phyloP scores from a whole-genome alignment of 2,329 filamentous ascomycete species.

The Alternaria postmessia region DNA sequence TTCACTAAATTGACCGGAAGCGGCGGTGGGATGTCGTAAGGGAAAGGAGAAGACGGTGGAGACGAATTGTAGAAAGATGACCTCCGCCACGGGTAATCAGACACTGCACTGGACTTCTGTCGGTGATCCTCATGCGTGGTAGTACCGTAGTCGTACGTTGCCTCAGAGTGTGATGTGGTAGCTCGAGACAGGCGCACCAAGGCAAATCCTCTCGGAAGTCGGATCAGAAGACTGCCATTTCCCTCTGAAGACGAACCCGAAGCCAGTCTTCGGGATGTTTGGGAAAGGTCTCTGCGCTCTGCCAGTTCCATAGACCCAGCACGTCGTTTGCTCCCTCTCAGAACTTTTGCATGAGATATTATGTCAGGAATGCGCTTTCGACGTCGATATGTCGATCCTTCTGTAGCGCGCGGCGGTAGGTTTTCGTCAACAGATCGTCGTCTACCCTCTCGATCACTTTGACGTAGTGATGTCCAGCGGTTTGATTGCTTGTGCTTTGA shows the following conservation, averaged over 20 bases:
- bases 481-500: constrained; percentile 20
- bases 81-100: constrained; percentile 12
- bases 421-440: not conserved
- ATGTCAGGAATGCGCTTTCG: not conserved
- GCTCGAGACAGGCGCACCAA: constrained; percentile 29
- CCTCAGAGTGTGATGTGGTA: constrained; percentile 12
- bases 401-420: not conserved
- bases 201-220: constrained; percentile 34
- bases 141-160: constrained; percentile 1
- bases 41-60: constrained; percentile 15
- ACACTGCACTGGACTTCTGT: constrained; percentile 6
- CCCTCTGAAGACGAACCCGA: not conserved
- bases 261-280: not conserved
- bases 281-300: not conserved
- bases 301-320: not conserved
- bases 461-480: constrained; percentile 27
- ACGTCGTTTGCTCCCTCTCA: not conserved
- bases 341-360: not conserved
- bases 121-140: constrained; percentile 9
- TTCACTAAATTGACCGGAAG: constrained; percentile 4
- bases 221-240: constrained; percentile 25
- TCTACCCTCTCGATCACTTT: constrained; percentile 10
- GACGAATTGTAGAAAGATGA: constrained; percentile 25
- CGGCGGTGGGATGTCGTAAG: constrained; percentile 20
- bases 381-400: not conserved